Conservation (phyloP, 208 protist genomes). For the Leishmania arabica region DNA sequence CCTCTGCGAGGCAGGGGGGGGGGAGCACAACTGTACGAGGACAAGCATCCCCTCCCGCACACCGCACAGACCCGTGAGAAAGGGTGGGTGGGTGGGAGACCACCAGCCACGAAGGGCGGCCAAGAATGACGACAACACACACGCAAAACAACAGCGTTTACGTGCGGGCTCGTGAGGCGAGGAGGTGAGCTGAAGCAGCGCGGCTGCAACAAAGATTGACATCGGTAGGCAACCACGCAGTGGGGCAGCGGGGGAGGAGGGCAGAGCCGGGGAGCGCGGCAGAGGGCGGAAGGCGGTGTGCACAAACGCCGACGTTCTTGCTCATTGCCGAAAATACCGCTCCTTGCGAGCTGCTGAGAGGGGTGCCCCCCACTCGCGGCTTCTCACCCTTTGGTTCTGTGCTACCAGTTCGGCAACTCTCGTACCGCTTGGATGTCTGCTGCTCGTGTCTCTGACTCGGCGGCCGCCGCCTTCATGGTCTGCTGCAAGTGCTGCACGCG, state of each 20-base stretch:
- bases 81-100: no score
- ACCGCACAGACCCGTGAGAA: no score
- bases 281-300: not conserved
- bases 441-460: conserved; percentile 14
- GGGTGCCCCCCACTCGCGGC: not conserved
- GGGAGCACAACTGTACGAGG: no score
- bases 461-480: not conserved
- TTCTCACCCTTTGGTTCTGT: not conserved
- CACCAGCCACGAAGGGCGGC: no score
- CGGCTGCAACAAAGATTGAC: not conserved
- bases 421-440: conserved; percentile 45
- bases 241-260: no score
- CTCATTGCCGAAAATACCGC: not conserved
- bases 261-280: not conserved
- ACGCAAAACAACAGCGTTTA: no score
- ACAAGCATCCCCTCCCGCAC: no score
- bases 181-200: no score
- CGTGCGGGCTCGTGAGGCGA: no score
- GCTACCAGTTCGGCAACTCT: conserved; percentile 45
- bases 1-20: no score
- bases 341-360: not conserved
- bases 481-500: conserved; percentile 9
- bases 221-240: not conserved
- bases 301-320: not conserved
- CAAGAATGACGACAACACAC: no score